phyloP scores from a whole-genome alignment of 371 early-diverging fungal genomes.

The Saksenaea vasiformis region DNA sequence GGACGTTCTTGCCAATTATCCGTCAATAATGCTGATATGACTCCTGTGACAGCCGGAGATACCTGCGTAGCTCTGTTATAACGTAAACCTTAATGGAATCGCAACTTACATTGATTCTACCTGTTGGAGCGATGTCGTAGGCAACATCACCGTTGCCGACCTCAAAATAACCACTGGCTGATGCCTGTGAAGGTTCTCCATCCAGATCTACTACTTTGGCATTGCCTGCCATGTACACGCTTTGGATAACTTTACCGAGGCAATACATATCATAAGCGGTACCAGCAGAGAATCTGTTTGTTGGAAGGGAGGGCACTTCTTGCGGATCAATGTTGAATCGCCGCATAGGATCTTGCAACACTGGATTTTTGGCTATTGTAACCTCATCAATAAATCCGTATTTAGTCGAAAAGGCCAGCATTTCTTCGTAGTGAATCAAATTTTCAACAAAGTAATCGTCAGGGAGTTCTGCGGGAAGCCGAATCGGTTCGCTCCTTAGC shows the following conservation, averaged over 20 bases:
- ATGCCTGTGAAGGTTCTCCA: constrained; percentile 21
- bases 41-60: constrained; percentile 48
- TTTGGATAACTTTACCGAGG: constrained; percentile 54
- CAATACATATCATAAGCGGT: constrained; percentile 61
- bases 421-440: constrained; percentile 58
- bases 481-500: constrained; percentile 58
- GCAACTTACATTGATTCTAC: constrained; percentile 26
- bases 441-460: constrained; percentile 58
- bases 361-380: constrained; percentile 21
- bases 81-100: neutral
- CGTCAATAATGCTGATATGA: constrained; percentile 45
- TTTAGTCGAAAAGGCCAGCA: constrained; percentile 53
- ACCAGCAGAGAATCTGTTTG: constrained; percentile 29
- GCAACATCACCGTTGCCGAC: constrained; percentile 36
- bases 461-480: constrained; percentile 40
- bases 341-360: constrained; percentile 20
- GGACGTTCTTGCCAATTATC: constrained; percentile 56
- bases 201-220: constrained; percentile 35
- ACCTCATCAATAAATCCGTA: constrained; percentile 43
- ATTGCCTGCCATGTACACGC: constrained; percentile 46
- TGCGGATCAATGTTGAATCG: constrained; percentile 37
- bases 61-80: constrained; percentile 25
- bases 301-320: neutral
- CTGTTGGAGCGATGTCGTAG: constrained; percentile 41
- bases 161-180: constrained; percentile 41